Conservation (phyloP, 371 early-diverging fungal genomes). For the Syncephalis plumigaleata region DNA sequence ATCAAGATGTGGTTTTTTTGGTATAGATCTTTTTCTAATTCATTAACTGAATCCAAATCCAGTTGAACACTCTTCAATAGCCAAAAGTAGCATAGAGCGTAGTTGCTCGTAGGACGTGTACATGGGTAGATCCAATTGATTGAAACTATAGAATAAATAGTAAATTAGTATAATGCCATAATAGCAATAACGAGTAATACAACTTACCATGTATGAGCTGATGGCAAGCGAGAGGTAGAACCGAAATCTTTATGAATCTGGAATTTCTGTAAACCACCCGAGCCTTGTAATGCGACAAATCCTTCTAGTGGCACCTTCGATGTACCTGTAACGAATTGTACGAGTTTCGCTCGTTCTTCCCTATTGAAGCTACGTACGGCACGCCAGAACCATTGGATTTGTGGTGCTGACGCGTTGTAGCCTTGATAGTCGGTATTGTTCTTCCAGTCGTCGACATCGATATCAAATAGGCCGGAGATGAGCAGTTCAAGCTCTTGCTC, state of each 20-base stretch:
- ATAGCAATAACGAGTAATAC: not conserved
- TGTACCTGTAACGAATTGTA: conserved; percentile 98
- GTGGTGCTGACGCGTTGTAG: conserved; percentile 69
- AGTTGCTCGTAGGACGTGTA: conserved; percentile 89
- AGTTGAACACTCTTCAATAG: conserved; percentile 88
- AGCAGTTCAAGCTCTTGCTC: conserved; percentile 97
- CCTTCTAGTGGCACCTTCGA: conserved; percentile 97
- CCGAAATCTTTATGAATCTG: conserved; percentile 95
- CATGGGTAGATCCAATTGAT: conserved; percentile 94
- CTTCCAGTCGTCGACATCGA: conserved; percentile 98
- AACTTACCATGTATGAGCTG: conserved; percentile 93
- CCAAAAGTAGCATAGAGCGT: conserved; percentile 67
- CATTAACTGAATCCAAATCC: conserved; percentile 84
- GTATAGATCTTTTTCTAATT: too few species aligned
- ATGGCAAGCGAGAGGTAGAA: conserved; percentile 74
- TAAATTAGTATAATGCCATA: not conserved
- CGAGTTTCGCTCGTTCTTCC: conserved; percentile 91
- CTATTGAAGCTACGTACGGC: conserved; percentile 95
- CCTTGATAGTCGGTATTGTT: conserved; percentile 93
- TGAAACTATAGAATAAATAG: conserved; percentile 49
- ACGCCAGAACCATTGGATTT: conserved; percentile 98
- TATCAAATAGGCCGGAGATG: conserved; percentile 95
- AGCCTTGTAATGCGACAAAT: conserved; percentile 86
- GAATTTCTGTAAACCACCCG: conserved; percentile 91
- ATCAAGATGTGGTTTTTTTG: too few species aligned